These are phyloP conservation scores for Emericellopsis atlantica DNA, from an alignment of 2,329 filamentous ascomycete genomes.

Conservation along the genomic window DNA sequence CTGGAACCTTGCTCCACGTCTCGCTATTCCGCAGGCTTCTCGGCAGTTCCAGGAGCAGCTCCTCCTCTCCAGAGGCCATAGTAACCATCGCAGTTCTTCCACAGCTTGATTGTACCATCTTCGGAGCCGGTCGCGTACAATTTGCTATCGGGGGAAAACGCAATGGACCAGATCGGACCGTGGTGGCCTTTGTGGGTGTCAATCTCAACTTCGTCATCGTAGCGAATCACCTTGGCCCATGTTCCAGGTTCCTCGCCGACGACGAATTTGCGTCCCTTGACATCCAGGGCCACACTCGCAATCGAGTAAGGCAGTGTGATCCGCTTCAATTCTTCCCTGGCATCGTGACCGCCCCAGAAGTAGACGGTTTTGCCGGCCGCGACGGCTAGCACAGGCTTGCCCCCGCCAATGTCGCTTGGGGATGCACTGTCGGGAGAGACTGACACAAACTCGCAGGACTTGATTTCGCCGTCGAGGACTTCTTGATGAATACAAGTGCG, in stretches of 20 bases:
- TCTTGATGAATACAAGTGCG: slow-evolving; percentile 65
- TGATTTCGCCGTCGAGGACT: slow-evolving; percentile 71
- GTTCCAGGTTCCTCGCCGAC: slow-evolving; percentile 88
- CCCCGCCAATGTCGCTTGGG: slow-evolving; percentile 50
- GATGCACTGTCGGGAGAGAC: slow-evolving; percentile 47
- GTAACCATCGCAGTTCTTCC: slow-evolving; percentile 56
- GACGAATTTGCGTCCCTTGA: slow-evolving; percentile 68
- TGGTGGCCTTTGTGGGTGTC: slow-evolving; percentile 96
- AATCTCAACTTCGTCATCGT: slow-evolving; percentile 70
- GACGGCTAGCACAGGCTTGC: slow-evolving; percentile 66
- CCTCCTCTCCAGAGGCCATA: slow-evolving; percentile 52
- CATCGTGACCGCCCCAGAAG: slow-evolving; percentile 70
- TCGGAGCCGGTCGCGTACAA: slow-evolving; percentile 94
- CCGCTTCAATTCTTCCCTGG: slow-evolving; percentile 63
- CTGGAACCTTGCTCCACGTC: slow-evolving; percentile 1
- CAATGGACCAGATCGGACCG: slow-evolving; percentile 91
- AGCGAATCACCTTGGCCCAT: slow-evolving; percentile 91
- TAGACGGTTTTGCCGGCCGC: slow-evolving; percentile 91
- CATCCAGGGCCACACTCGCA: slow-evolving; percentile 80
- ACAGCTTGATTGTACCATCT: slow-evolving; percentile 93
- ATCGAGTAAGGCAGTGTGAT: slow-evolving; percentile 73
- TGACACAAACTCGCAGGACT: slow-evolving; percentile 79
- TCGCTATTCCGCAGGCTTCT: slow-evolving; percentile 22
- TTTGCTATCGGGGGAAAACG: slow-evolving; percentile 90
- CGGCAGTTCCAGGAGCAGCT: slow-evolving; percentile 6